Evolutionary conservation across 257 asterid genomes (phyloP), one percentile per base, ranked within the genome.

Genomic region (Osmanthus fragrans): DNA sequence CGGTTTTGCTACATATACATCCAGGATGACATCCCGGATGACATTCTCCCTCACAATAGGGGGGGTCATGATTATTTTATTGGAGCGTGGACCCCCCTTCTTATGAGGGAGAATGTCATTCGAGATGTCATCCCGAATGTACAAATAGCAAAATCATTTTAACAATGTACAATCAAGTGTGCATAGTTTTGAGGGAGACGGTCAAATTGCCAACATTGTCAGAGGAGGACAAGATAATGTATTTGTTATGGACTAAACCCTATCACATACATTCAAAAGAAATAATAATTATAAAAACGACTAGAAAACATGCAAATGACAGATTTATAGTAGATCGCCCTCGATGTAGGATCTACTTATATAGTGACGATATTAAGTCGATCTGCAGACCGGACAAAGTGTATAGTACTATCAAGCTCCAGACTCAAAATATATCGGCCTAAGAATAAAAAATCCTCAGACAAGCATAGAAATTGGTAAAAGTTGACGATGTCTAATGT

Each of bases 161-260:
- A 40, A 47, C 82, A 79, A 76, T 42, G 76, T 78, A 83, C 71
- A 64, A 18, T 76, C 45, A 79, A 82, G 73, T 81, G 76, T 75
- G 79, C 78, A 34, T 75, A 18, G 36, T 77, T 78, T 73, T 63
- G 77, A 81, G 76, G 33, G 70, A 76, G 63, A 73, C 70, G 58
- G 51, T 78, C 82, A 85, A 73, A 66, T 70, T 74, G 80, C 89
- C 86, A 77, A 77, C 69, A 83, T 70, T 71, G 64, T 29, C 45
- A 7, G 23, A 68, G 18, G 42, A 70, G 79, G 45, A 64, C 40
- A 36, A 36, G 40, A 36, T 36, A 36, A 36, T 36, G 40, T 36
- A 36, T 56, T 56, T 56, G 2, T 56, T n/a, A n/a, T 19, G 12
- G 30, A 56, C 23, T 56, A 56, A 37, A 37, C 42, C 3, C 42